A percentile compares a stretch with the other conserved stretches of the same genome.
phyloP scores from a whole-genome alignment of 441 rosid species.

The Theobroma grandiflorum region DNA sequence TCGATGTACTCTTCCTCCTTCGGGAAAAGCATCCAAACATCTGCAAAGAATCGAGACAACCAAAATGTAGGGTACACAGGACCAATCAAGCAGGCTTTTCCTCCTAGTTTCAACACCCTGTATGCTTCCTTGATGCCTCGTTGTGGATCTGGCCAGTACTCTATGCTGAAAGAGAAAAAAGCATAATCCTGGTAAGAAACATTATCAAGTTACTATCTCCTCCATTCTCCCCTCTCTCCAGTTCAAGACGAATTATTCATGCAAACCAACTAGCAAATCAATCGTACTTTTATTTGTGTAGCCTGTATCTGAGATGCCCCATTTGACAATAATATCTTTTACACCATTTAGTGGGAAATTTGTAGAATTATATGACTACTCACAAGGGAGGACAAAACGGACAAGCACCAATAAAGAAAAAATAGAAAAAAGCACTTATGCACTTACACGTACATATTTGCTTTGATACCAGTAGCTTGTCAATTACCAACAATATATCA shows the following conservation, averaged over 20 bases:
- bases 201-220: neutral
- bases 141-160: slow-evolving; percentile 99
- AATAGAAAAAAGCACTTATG: neutral
- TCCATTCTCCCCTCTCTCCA: neutral
- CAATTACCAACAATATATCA: neutral
- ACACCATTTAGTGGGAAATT: neutral
- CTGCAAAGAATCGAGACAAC: slow-evolving; percentile 96
- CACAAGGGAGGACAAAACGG: neutral
- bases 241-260: slow-evolving; percentile 7
- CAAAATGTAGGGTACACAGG: slow-evolving; percentile 96
- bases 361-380: neutral
- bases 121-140: slow-evolving; percentile 95
- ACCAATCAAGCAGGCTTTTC: slow-evolving; percentile 94
- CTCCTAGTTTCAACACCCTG: slow-evolving; percentile 90
- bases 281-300: neutral
- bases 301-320: neutral
- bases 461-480: neutral
- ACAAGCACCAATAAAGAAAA: neutral
- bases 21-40: slow-evolving; percentile 98
- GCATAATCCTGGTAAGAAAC: slow-evolving; percentile 26
- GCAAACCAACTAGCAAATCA: slow-evolving; percentile 4
- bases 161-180: slow-evolving; percentile 61
- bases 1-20: slow-evolving; percentile 98
- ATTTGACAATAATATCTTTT: neutral
- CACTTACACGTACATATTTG: neutral